phyloP scores from a whole-genome alignment of 176 grass and related monocot genomes.

The Paspalum notatum region DNA sequence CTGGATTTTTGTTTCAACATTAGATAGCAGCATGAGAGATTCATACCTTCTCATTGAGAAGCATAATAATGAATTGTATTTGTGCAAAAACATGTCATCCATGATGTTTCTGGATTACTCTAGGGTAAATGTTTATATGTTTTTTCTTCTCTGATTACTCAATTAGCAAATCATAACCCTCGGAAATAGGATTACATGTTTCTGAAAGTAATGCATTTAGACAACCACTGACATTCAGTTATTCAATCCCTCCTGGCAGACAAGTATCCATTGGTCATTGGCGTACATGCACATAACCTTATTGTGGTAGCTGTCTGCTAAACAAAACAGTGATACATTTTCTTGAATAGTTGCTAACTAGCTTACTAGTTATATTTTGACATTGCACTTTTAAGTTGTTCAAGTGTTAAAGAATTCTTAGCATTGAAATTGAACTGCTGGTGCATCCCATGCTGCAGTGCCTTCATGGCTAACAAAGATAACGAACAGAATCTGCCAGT shows the following conservation, averaged over 20 bases:
- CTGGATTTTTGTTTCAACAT: conserved; percentile 2
- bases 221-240: neutral
- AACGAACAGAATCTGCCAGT: conserved; percentile 71
- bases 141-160: neutral
- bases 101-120: neutral
- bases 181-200: neutral
- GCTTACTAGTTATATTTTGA: neutral
- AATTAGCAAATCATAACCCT: neutral
- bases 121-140: neutral
- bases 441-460: conserved; percentile 60
- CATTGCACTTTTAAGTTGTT: neutral
- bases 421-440: conserved; percentile 17
- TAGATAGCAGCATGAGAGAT: neutral
- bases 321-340: neutral
- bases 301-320: neutral
- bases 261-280: no score
- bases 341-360: neutral
- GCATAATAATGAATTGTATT: neutral
- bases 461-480: conserved; percentile 84
- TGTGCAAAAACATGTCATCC: neutral
- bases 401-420: neutral
- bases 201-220: neutral
- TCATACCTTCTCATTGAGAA: neutral
- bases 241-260: neutral
- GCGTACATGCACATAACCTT: neutral